These are phyloP conservation scores for Bipolaris zeicola DNA, from an alignment of 2,329 filamentous ascomycete species.

Conservation along the genomic window DNA sequence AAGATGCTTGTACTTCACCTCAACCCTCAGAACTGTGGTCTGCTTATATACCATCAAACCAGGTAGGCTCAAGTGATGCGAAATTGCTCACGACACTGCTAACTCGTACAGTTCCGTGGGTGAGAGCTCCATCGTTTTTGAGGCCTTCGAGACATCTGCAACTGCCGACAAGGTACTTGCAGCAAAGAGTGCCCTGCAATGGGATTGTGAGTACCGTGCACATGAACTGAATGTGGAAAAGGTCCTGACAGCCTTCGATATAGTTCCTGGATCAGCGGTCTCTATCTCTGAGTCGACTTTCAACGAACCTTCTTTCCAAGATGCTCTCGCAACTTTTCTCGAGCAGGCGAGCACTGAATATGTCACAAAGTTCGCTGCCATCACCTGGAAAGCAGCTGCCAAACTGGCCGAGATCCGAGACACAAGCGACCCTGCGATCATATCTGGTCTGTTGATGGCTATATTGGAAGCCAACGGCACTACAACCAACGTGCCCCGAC, in stretches of 20 bases:
- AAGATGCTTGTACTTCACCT: constrained; percentile 53
- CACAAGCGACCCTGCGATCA: constrained; percentile 61
- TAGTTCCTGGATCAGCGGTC: constrained; percentile 60
- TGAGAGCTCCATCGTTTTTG: constrained; percentile 53
- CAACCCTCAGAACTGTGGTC: constrained; percentile 56
- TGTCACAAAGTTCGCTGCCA: constrained; percentile 60
- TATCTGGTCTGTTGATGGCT: constrained; percentile 65
- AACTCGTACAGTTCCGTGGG: constrained; percentile 14
- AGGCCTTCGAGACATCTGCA: constrained; percentile 66
- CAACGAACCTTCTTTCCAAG: constrained; percentile 52
- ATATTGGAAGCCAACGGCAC: constrained; percentile 62
- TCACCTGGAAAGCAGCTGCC: constrained; percentile 58
- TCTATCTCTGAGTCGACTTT: constrained; percentile 53
- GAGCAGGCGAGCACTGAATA: constrained; percentile 62
- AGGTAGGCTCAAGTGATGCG: constrained; percentile 37
- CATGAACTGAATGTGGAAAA: background rate
- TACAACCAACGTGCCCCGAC: constrained; percentile 38
- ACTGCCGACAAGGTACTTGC: constrained; percentile 59
- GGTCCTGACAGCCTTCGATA: background rate
- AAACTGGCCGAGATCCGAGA: constrained; percentile 62
- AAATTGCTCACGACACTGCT: background rate
- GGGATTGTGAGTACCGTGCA: constrained; percentile 51
- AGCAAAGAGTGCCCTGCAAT: constrained; percentile 58
- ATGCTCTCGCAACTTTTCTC: constrained; percentile 58
- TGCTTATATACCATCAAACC: constrained; percentile 49